Base-by-base conservation (phyloP, 768 basidiomycete species). In the Suillus subluteus region DNA sequence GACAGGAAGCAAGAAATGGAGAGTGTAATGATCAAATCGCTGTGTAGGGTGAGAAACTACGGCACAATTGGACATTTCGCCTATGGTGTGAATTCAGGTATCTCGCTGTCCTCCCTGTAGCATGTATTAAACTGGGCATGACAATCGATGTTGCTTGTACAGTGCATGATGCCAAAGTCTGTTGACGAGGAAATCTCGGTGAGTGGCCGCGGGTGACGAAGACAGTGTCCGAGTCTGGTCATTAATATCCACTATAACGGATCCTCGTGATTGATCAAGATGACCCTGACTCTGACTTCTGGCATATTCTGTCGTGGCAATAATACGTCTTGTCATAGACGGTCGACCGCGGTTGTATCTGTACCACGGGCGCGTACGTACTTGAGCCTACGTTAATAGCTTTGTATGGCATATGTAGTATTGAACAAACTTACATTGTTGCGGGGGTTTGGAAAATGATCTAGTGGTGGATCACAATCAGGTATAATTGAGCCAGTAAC, bases 1-100 rank as follows among this genome's bases (percentile, higher is more conserved):
- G 81, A 81, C 6, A 81, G 59, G 15, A 73, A 37, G 72, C 81
- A 82, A 1, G 76, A 77, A n/a, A 72, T 65, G 67, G 71, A 80
- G 11, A 83, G 78, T 41, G 18, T 18, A 21, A 44, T 41, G 15
- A 41, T 41, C 41, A 16, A 16, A 4, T 43, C 43, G 16, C 43
- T 43, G 43, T 43, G 8, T 16, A 6, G 16, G 6, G 43, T 18
- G 21, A 46, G 11, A 46, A n/a, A 46, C 44, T 46, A 21, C 21
- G 21, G 9, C 44, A 12, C 44, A 46, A 11, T 46, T 46, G 44
- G 18, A 44, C 8, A 4, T 44, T 21, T 41, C 15, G 6, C 7
- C 16, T 4, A 62, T 6, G 43, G 74, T 65, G 63, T 82, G 81
- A 66, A 23, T 13, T 48, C 46, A 13, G 21, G 46, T n/a, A n/a